Evolutionary conservation across 345 rosid genomes (phyloP).

Genomic region (Salix exigua): DNA sequence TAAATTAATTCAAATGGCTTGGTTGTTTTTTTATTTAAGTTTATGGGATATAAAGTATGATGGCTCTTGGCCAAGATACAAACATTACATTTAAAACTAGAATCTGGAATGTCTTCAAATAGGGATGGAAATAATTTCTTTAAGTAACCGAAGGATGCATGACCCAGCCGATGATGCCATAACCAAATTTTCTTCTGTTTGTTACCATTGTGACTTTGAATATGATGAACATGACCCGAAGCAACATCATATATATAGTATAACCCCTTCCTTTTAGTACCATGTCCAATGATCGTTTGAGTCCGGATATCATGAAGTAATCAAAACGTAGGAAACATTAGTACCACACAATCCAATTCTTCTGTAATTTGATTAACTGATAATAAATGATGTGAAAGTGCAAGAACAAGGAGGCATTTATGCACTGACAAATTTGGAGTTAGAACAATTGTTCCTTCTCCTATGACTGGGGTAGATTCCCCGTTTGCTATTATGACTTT

Average conservation of each 20-base stretch:
- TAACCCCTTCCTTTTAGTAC: too few relatives aligned
- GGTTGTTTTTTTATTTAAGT: background rate
- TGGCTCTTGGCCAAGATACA: background rate
- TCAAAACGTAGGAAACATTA: background rate
- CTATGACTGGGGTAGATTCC: too few relatives aligned
- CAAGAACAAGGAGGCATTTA: too few relatives aligned
- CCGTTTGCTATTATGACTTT: too few relatives aligned
- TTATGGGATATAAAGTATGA: background rate
- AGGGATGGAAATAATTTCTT: background rate
- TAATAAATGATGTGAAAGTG: background rate
- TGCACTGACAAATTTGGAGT: too few relatives aligned
- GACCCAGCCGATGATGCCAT: background rate
- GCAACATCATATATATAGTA: too few relatives aligned
- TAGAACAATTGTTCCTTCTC: too few relatives aligned
- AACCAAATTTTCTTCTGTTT: background rate
- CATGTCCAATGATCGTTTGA: too few relatives aligned
- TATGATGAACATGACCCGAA: too few relatives aligned
- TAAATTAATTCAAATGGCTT: background rate
- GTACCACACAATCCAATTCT: slow-evolving; percentile 2
- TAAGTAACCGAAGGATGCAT: background rate
- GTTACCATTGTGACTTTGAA: background rate
- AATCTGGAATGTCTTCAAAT: background rate
- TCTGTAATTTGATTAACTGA: background rate
- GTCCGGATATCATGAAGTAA: background rate
- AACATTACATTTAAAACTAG: background rate